These are phyloP conservation scores for Cryoendolithus antarcticus DNA, from an alignment of 2,329 filamentous ascomycete species.

Conservation along the genomic window DNA sequence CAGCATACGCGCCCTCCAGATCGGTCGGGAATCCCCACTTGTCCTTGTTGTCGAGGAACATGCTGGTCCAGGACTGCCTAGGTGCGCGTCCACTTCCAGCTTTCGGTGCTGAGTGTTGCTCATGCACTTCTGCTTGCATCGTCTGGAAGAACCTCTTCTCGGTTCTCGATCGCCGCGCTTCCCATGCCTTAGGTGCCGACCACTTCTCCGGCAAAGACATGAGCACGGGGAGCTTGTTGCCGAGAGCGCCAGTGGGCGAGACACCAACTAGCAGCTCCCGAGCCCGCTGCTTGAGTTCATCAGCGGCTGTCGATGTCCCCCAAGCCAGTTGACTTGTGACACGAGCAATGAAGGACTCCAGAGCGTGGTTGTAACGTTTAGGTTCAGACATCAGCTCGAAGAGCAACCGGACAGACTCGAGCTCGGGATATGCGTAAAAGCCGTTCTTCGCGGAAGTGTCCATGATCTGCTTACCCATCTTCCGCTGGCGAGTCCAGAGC, in stretches of 20 bases:
- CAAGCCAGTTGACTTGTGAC: slow-evolving; percentile 36
- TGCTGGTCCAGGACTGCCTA: slow-evolving; percentile 31
- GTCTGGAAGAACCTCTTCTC: slow-evolving; percentile 32
- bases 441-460: slow-evolving; percentile 27
- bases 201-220: slow-evolving; percentile 34
- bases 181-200: slow-evolving; percentile 32
- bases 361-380: slow-evolving; percentile 29
- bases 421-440: slow-evolving; percentile 33
- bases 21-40: slow-evolving; percentile 31
- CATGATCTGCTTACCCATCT: slow-evolving; percentile 36
- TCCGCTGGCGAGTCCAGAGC: slow-evolving; percentile 28
- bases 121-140: slow-evolving; percentile 29
- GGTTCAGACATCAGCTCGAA: slow-evolving; percentile 32
- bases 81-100: slow-evolving; percentile 3
- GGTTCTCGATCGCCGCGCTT: slow-evolving; percentile 28
- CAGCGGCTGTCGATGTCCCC: slow-evolving; percentile 32
- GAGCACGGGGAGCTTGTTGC: slow-evolving; percentile 34
- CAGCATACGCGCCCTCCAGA: slow-evolving; percentile 33
- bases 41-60: slow-evolving; percentile 28
- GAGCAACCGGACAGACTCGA: slow-evolving; percentile 34
- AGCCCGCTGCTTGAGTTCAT: slow-evolving; percentile 35
- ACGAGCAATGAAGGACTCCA: slow-evolving; percentile 35
- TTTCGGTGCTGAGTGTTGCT: slow-evolving; percentile 1
- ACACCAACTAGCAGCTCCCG: slow-evolving; percentile 35
- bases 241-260: slow-evolving; percentile 33